Evolutionary conservation across 805 yeast genomes (phyloP).

Genomic region (Lipomyces yamadae): DNA sequence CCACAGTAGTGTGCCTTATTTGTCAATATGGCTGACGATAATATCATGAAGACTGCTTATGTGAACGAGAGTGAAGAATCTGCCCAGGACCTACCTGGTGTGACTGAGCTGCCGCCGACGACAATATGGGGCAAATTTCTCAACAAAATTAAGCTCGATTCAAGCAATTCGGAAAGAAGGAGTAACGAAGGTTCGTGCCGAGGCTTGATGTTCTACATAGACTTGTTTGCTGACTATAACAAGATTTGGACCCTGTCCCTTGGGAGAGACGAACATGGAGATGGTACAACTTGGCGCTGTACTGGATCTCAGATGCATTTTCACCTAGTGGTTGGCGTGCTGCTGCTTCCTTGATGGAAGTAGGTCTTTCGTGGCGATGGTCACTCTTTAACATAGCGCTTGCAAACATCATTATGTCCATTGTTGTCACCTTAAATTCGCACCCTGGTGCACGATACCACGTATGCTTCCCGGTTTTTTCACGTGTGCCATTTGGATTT

Average conservation of each 20-base stretch:
- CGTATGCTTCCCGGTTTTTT: constrained; percentile 54
- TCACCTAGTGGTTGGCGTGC: constrained; percentile 51
- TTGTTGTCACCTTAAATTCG: constrained; percentile 51
- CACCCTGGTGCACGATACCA: constrained; percentile 57
- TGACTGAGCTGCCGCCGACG: background rate
- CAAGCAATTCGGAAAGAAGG: background rate
- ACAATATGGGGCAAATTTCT: constrained; percentile 2
- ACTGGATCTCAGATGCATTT: constrained; percentile 37
- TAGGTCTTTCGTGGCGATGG: constrained; percentile 53
- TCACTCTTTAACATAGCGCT: constrained; percentile 52
- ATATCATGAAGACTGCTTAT: constrained; percentile 1
- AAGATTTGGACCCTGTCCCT: constrained; percentile 28
- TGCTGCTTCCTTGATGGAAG: constrained; percentile 50
- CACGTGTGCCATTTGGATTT: constrained; percentile 54
- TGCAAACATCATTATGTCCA: constrained; percentile 50
- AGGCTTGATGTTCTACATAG: constrained; percentile 60
- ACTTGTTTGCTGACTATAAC: background rate
- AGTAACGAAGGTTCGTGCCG: constrained; percentile 11
- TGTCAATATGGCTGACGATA: background rate
- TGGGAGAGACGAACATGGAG: constrained; percentile 53
- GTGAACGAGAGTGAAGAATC: constrained; percentile 1
- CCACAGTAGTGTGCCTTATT: background rate
- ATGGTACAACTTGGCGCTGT: constrained; percentile 47
- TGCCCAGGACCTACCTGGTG: background rate
- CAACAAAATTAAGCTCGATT: background rate